Evolutionary conservation across 2,329 filamentous ascomycete genomes (phyloP).

Genomic region (Aspergillus spinulosporus): DNA sequence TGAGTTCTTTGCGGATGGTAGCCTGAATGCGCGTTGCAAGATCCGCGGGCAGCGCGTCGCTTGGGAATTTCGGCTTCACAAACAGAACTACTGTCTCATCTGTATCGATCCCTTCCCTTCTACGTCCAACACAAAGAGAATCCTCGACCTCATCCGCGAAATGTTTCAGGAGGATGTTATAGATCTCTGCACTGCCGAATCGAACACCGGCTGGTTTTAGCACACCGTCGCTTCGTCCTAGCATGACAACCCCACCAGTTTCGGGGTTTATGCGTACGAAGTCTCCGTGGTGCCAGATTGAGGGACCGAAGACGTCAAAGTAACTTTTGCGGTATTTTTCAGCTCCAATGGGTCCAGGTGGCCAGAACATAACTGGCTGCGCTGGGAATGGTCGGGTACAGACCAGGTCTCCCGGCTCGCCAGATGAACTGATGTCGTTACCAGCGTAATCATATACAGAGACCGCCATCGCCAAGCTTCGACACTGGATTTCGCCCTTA

Average conservation of each 20-base stretch:
- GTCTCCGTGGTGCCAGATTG: slow-evolving; percentile 89
- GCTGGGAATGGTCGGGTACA: slow-evolving; percentile 85
- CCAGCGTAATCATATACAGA: slow-evolving; percentile 57
- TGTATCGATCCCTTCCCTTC: slow-evolving; percentile 65
- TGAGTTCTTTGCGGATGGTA: slow-evolving; percentile 73
- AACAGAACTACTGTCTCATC: slow-evolving; percentile 91
- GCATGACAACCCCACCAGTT: slow-evolving; percentile 82
- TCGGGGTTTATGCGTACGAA: slow-evolving; percentile 72
- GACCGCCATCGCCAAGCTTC: slow-evolving; percentile 78
- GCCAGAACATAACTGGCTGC: slow-evolving; percentile 86
- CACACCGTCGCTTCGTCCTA: slow-evolving; percentile 88
- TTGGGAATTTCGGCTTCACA: slow-evolving; percentile 64
- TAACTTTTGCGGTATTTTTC: slow-evolving; percentile 81
- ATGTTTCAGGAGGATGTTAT: slow-evolving; percentile 84
- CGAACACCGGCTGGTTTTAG: slow-evolving; percentile 88
- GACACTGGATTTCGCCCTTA: slow-evolving; percentile 73
- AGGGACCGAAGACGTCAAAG: slow-evolving; percentile 74
- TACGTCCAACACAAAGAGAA: slow-evolving; percentile 79
- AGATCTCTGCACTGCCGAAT: slow-evolving; percentile 93
- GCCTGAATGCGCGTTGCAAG: slow-evolving; percentile 65
- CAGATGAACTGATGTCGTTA: slow-evolving; percentile 58
- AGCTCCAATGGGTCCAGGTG: slow-evolving; percentile 62
- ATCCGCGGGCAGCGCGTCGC: slow-evolving; percentile 55
- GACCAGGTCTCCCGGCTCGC: slow-evolving; percentile 81
- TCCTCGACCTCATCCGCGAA: slow-evolving; percentile 79